Conservation (phyloP, 1,139 yeast genomes). For the Lodderomyces theae region DNA sequence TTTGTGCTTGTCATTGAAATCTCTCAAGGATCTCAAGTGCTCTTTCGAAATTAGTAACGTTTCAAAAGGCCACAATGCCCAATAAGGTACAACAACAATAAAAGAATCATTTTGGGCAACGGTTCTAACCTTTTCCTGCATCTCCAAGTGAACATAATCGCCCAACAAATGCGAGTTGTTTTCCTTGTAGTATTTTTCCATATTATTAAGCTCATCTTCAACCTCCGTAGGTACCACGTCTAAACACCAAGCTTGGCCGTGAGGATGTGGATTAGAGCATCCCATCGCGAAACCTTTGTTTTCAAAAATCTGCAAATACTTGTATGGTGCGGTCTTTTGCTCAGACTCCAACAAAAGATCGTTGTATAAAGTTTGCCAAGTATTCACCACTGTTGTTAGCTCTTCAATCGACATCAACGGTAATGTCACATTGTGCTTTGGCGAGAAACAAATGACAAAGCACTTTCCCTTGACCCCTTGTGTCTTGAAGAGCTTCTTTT, state of each 20-base stretch:
- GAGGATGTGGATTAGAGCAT: constrained; percentile 80
- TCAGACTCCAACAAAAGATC: constrained; percentile 37
- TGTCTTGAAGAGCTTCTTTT: constrained; percentile 49
- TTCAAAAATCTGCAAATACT: constrained; percentile 71
- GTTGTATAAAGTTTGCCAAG: constrained; percentile 59
- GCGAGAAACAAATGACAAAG: constrained; percentile 70
- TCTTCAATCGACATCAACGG: constrained; percentile 55
- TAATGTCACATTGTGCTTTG: constrained; percentile 66
- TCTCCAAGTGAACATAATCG: constrained; percentile 63
- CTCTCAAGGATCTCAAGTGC: constrained; percentile 51
- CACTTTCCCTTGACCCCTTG: constrained; percentile 68
- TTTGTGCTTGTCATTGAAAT: constrained; percentile 49
- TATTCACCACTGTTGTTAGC: constrained; percentile 47
- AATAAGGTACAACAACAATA: constrained; percentile 71
- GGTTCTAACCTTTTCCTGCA: constrained; percentile 48
- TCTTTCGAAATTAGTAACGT: constrained; percentile 58
- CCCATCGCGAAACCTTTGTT: constrained; percentile 83
- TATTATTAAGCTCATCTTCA: constrained; percentile 51
- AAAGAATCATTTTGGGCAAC: constrained; percentile 63
- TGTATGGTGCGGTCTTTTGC: constrained; percentile 44
- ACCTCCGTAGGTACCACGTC: constrained; percentile 69
- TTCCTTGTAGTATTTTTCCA: constrained; percentile 47
- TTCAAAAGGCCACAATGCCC: constrained; percentile 87
- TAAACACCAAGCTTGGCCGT: constrained; percentile 78
- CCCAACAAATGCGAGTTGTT: constrained; percentile 53